Evolutionary conservation across 1,139 yeast species (phyloP).

Genomic region (Blastobotrys raffinosifermentans): DNA sequence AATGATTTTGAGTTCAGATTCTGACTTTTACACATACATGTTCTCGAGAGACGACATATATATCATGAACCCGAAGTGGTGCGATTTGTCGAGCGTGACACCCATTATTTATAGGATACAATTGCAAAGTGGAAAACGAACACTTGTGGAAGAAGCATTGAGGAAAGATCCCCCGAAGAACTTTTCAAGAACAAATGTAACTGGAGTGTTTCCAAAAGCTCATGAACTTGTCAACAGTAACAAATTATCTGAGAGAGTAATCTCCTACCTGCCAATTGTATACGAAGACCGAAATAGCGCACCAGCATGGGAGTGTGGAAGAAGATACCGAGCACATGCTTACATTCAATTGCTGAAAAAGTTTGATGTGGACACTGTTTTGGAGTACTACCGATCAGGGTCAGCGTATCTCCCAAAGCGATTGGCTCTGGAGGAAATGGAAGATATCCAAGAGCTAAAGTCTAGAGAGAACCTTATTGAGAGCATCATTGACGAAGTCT

Average conservation of each 20-base stretch:
- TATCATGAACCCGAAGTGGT: slow-evolving; percentile 4
- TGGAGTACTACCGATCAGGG: slow-evolving; percentile 6
- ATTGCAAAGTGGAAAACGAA: too few relatives aligned
- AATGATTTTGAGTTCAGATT: slow-evolving; percentile 13
- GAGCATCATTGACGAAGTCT: too few relatives aligned
- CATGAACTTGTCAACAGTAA: slow-evolving; percentile 14
- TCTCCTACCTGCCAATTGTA: slow-evolving; percentile 10
- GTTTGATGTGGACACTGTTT: slow-evolving; percentile 1
- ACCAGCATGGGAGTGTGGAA: slow-evolving; percentile 11
- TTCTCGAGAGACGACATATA: slow-evolving; percentile 1
- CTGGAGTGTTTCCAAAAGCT: neutral
- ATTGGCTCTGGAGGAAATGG: too few relatives aligned
- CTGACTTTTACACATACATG: slow-evolving; percentile 16
- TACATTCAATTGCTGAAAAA: slow-evolving; percentile 8
- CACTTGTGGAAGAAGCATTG: too few relatives aligned
- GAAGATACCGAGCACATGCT: slow-evolving; percentile 13
- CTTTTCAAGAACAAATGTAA: too few relatives aligned
- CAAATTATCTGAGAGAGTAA: slow-evolving; percentile 7
- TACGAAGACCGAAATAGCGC: slow-evolving; percentile 5
- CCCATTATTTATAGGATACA: slow-evolving; percentile 1
- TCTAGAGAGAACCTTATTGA: too few relatives aligned
- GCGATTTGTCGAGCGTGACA: slow-evolving; percentile 5
- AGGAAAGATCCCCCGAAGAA: too few relatives aligned
- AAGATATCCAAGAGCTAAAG: too few relatives aligned
- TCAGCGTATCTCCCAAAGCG: slow-evolving; percentile 1